Conservation (phyloP, 129 eudicot genomes). For the Tagetes patula region DNA sequence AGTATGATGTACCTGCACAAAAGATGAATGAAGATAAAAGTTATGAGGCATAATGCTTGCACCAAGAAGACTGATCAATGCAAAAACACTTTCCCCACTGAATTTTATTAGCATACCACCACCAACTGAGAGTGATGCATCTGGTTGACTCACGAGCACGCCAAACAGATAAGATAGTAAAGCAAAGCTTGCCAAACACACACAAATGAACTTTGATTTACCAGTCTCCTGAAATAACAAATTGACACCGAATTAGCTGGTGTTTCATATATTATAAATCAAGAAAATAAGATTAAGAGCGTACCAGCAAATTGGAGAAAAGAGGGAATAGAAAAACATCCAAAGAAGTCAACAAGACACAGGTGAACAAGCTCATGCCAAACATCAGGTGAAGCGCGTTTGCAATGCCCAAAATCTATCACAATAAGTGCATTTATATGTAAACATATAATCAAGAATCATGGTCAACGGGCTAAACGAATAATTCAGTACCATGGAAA, state of each 20-base stretch:
- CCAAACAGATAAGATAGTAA: conserved; percentile 58
- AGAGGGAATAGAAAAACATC: conserved; percentile 77
- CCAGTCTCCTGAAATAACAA: conserved; percentile 50
- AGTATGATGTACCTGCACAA: conserved; percentile 60
- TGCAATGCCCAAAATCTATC: conserved; percentile 86
- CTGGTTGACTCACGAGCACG: conserved; percentile 64
- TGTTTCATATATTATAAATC: conserved; percentile 5
- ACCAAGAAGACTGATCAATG: conserved; percentile 82
- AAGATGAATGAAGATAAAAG: conserved; percentile 86
- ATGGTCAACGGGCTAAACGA: not conserved
- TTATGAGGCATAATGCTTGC: conserved; percentile 97
- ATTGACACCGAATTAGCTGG: not conserved
- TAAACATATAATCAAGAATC: conserved; percentile 18
- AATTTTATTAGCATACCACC: conserved; percentile 43
- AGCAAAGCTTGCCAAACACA: conserved; percentile 47
- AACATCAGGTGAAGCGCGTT: conserved; percentile 71
- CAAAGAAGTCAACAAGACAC: conserved; percentile 68
- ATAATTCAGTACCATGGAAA: conserved; percentile 62
- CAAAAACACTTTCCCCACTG: conserved; percentile 70
- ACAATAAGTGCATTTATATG: conserved; percentile 10
- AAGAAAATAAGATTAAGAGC: conserved; percentile 17
- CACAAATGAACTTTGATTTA: conserved; percentile 52
- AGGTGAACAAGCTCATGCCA: conserved; percentile 65
- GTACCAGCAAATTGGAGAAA: conserved; percentile 62
- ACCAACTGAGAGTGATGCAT: conserved; percentile 45